These are phyloP conservation scores for Macroventuria anomochaeta DNA, from an alignment of 2,329 filamentous ascomycete species.

Conservation along the genomic window DNA sequence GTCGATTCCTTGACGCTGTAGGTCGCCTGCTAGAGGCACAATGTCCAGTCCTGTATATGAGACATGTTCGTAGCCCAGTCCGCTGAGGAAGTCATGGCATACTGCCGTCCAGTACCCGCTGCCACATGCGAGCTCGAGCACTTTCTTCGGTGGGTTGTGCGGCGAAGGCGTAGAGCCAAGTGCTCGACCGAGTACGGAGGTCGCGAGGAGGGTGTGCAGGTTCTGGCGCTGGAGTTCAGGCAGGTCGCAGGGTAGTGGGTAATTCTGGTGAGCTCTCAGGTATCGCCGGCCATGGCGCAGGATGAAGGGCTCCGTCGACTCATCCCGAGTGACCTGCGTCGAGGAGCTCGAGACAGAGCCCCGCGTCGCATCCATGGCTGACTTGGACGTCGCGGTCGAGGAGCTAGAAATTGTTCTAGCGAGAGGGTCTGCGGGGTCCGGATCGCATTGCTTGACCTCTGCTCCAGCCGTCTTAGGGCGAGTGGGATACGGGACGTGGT, in stretches of 20 bases:
- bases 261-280: constrained; percentile 73
- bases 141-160: constrained; percentile 69
- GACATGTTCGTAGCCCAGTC: constrained; percentile 71
- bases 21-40: constrained; percentile 70
- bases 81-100: constrained; percentile 80
- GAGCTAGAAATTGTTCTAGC: constrained; percentile 43
- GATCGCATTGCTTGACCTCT: constrained; percentile 48
- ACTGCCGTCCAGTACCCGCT: constrained; percentile 88
- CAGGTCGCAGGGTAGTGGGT: constrained; percentile 89
- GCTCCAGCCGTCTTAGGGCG: constrained; percentile 38
- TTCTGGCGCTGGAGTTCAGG: constrained; percentile 87
- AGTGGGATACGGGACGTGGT: constrained; percentile 19
- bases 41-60: constrained; percentile 85
- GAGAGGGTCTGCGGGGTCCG: constrained; percentile 45
- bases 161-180: constrained; percentile 74
- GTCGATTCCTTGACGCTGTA: constrained; percentile 75
- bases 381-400: constrained; percentile 21
- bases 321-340: constrained; percentile 42
- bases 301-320: constrained; percentile 60
- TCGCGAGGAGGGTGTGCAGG: constrained; percentile 79
- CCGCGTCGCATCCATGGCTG: constrained; percentile 46
- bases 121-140: constrained; percentile 88
- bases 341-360: constrained; percentile 50
- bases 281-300: constrained; percentile 82
- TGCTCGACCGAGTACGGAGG: constrained; percentile 80